A percentile compares a stretch with the other conserved stretches of the same genome.
These are phyloP conservation scores for Brasilioporus rufonigricans DNA, from an alignment of 768 basidiomycete genomes.

Conservation along the genomic window DNA sequence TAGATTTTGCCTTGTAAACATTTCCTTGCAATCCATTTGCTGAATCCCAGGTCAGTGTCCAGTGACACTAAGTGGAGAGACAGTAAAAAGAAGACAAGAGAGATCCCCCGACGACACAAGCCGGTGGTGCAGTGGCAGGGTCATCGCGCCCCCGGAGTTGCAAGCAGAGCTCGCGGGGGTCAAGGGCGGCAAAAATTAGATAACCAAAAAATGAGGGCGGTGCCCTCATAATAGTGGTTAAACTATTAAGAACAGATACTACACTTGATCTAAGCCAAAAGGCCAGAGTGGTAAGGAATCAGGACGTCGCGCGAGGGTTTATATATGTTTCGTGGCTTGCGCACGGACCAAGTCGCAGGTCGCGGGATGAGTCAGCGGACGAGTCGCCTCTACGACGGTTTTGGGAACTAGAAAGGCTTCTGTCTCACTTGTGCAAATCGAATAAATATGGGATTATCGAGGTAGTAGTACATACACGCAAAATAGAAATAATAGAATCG, in stretches of 20 bases:
- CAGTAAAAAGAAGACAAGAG: conserved; percentile 21
- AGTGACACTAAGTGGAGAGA: not conserved
- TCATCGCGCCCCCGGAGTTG: conserved; percentile 40
- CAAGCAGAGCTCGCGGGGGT: conserved; percentile 38
- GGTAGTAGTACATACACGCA: not conserved
- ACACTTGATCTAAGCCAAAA: conserved; percentile 76
- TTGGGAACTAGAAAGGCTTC: too few relatives aligned
- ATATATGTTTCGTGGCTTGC: conserved; percentile 7
- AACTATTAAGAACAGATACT: conserved; percentile 70
- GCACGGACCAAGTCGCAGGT: conserved; percentile 18
- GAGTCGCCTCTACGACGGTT: too few relatives aligned
- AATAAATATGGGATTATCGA: not conserved
- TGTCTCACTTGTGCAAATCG: too few relatives aligned
- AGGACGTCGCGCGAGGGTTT: not conserved
- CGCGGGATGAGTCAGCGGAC: not conserved
- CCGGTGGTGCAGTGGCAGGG: conserved; percentile 41
- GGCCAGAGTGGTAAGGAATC: conserved; percentile 38
- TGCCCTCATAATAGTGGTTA: conserved; percentile 57
- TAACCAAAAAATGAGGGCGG: conserved; percentile 54
- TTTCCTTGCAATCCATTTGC: conserved; percentile 11
- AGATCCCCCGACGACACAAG: conserved; percentile 64
- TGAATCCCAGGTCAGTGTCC: not conserved
- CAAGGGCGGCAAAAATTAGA: conserved; percentile 37
- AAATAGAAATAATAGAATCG: not conserved
- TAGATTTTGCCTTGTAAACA: too few relatives aligned